Evolutionary conservation across 148 eudicot genomes (phyloP).

Genomic region (Silene uniflora): DNA sequence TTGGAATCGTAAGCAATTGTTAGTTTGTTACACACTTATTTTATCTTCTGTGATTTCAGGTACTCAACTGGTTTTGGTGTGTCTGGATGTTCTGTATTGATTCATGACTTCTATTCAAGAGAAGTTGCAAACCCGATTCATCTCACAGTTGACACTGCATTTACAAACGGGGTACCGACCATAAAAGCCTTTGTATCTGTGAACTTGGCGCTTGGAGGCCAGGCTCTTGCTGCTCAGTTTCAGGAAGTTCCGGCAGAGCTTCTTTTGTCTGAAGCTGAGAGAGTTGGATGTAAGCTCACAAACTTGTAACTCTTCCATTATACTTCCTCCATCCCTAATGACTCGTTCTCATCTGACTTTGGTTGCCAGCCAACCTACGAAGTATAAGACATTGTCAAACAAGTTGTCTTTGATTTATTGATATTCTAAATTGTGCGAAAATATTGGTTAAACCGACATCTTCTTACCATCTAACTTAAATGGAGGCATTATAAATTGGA

Average conservation of each 20-base stretch:
- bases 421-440: too few species aligned
- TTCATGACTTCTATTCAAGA: slow-evolving; percentile 86
- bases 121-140: slow-evolving; percentile 82
- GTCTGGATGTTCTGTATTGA: slow-evolving; percentile 82
- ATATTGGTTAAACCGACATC: background rate
- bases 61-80: slow-evolving; percentile 95
- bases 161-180: slow-evolving; percentile 63
- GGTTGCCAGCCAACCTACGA: background rate
- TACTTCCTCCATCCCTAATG: background rate
- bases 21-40: background rate
- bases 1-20: background rate
- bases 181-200: slow-evolving; percentile 77
- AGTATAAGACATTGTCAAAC: too few species aligned
- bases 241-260: slow-evolving; percentile 87
- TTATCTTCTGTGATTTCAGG: slow-evolving; percentile 39
- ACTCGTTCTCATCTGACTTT: background rate
- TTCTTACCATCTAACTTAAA: background rate
- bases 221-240: slow-evolving; percentile 86
- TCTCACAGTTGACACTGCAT: slow-evolving; percentile 77
- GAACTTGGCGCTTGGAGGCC: slow-evolving; percentile 82
- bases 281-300: slow-evolving; percentile 79
- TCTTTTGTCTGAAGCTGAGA: slow-evolving; percentile 88
- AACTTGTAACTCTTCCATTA: background rate
- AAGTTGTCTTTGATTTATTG: too few species aligned
- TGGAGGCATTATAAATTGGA: background rate